Evolutionary conservation across 371 early-diverging fungal species (phyloP), one percentile per base, ranked within the genome.

Genomic region (Mycotypha africana): DNA sequence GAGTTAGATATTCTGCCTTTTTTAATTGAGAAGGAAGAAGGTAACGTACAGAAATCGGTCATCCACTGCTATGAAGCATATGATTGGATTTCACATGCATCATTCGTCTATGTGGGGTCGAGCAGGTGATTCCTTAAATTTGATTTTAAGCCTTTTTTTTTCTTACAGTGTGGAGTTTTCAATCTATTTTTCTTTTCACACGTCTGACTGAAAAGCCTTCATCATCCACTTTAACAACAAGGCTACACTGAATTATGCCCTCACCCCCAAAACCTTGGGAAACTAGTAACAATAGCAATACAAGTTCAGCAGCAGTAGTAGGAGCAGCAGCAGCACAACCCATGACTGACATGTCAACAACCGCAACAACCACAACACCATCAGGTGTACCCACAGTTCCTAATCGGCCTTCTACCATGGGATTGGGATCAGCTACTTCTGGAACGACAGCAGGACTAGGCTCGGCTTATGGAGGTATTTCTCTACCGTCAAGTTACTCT

Each of bases 251-350:
- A 41, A 53, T 8, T 49, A 92, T 91, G 89, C 78, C 88, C 11
- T 91, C 92, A 32, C 96, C 96, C 40, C 90, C 93, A 55, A 95
- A 95, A 56, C 96, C 96, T 31, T 95, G 96, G 96, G 96, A 95
- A 65, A 62, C 71, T 43, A 79, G 67, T 42, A 65, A 58, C n/a
- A n/a, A n/a, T 39, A 56, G 46, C 45, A 79, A 67, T 42, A 64
- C 56, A 36, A 56, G 43, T 15, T 22, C 56, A 35, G 46, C 68
- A 38, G 44, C 67, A 41, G 28, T 71, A 30, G 36, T 72, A 32
- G 49, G 63, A 25, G 41, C 46, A 8, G 56, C 56, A 21, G 42
- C 50, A 34, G 42, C 49, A 17, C 47, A 57, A 47, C 38, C 61
- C 11, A 40, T 56, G 28, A 41, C 56, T 6, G 34, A 53, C 16